Evolutionary conservation across 148 eudicot species (phyloP).

Genomic region (Persicaria maculosa): DNA sequence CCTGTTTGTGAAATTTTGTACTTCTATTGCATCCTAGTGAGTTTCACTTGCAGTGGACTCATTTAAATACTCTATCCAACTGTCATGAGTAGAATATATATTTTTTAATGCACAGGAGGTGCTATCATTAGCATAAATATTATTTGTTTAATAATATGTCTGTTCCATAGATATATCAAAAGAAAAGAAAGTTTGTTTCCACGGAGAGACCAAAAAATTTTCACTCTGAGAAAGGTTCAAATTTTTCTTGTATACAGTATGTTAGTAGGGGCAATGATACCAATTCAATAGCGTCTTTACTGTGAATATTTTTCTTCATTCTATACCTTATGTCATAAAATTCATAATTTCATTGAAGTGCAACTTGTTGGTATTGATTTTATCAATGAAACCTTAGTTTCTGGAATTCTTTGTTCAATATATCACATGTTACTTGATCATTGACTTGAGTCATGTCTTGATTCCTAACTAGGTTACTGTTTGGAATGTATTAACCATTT

Average conservation of each 20-base stretch:
- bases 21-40: neutral
- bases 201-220: neutral
- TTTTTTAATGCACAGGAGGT: no score
- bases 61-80: neutral
- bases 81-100: neutral
- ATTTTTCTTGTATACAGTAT: neutral
- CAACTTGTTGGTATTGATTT: neutral
- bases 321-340: neutral
- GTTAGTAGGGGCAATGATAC: neutral
- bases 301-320: neutral
- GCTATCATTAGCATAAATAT: no score
- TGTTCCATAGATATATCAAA: neutral
- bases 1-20: neutral
- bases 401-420: neutral
- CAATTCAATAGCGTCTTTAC: neutral
- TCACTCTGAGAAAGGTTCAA: neutral
- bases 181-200: conserved; percentile 1
- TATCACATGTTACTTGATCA: neutral
- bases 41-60: neutral
- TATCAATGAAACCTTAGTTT: neutral
- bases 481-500: neutral
- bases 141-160: neutral
- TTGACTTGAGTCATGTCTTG: neutral
- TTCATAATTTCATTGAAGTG: no score
- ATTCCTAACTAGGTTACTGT: neutral